phyloP scores from a whole-genome alignment of 495 filamentous ascomycete genomes.

The Aspergillus nanangensis region DNA sequence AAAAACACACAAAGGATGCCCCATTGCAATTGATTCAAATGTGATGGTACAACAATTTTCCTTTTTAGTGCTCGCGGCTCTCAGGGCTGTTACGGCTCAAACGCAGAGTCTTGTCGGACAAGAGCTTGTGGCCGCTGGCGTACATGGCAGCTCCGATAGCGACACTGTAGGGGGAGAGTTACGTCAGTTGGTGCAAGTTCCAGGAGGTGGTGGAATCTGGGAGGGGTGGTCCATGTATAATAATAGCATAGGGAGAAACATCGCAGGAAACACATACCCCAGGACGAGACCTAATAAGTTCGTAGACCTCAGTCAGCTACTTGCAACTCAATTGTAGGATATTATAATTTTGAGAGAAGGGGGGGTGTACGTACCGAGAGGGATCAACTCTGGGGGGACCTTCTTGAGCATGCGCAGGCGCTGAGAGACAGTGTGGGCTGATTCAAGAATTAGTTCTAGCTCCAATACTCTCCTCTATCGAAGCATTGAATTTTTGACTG shows the following conservation, averaged over 20 bases:
- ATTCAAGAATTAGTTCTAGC: conserved; percentile 27
- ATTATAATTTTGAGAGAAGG: background rate
- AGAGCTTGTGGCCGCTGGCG: conserved; percentile 75
- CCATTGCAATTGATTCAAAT: conserved; percentile 34
- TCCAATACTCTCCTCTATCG: background rate
- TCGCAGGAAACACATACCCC: conserved; percentile 42
- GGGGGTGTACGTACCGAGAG: conserved; percentile 66
- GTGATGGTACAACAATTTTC: conserved; percentile 32
- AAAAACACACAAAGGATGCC: conserved; percentile 22
- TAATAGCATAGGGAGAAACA: background rate
- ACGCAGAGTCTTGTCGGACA: conserved; percentile 87
- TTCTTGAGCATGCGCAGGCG: conserved; percentile 80
- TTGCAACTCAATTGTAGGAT: background rate
- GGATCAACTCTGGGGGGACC: conserved; percentile 91
- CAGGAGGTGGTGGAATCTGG: conserved; percentile 1
- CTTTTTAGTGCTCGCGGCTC: conserved; percentile 39
- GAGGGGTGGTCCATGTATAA: background rate
- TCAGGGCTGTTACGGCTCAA: conserved; percentile 53
- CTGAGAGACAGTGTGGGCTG: conserved; percentile 97
- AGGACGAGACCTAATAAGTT: conserved; percentile 71
- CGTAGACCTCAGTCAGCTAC: conserved; percentile 13
- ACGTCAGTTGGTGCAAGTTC: conserved; percentile 19
- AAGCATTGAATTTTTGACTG: conserved; percentile 2
- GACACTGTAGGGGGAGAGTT: conserved; percentile 44
- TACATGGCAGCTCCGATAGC: conserved; percentile 71